phyloP scores from a whole-genome alignment of 2,329 filamentous ascomycete species.

The Emergomyces africanus region DNA sequence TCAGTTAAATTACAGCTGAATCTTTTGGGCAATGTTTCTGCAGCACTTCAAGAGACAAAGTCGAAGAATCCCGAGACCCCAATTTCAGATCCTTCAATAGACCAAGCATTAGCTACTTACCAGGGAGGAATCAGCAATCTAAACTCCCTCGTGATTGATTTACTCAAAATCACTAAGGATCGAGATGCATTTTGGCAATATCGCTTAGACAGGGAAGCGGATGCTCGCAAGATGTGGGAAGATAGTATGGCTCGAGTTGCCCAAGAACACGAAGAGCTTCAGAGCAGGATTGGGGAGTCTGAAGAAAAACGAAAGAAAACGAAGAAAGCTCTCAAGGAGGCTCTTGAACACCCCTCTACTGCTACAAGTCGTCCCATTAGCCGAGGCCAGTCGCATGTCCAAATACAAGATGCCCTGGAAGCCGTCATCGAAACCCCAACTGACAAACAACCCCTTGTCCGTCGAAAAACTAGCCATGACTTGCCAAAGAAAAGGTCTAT shows the following conservation, averaged over 20 bases:
- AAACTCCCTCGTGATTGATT: constrained; percentile 68
- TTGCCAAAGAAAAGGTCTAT: constrained; percentile 47
- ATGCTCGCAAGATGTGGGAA: constrained; percentile 94
- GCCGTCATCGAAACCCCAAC: constrained; percentile 27
- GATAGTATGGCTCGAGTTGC: constrained; percentile 98
- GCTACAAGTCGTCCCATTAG: constrained; percentile 27
- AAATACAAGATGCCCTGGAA: constrained; percentile 25
- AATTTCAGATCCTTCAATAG: constrained; percentile 63
- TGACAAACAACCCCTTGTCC: constrained; percentile 12
- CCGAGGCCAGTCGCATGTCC: constrained; percentile 16
- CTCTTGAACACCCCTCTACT: constrained; percentile 48
- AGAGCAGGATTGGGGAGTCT: constrained; percentile 75
- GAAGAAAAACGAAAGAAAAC: constrained; percentile 82
- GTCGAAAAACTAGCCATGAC: constrained; percentile 6
- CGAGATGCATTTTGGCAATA: constrained; percentile 97
- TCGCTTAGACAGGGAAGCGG: constrained; percentile 76
- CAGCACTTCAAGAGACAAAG: constrained; percentile 63
- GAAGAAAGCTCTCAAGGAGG: constrained; percentile 79
- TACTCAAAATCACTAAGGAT: constrained; percentile 84
- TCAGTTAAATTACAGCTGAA: constrained; percentile 89
- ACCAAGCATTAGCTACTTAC: constrained; percentile 71
- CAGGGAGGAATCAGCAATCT: constrained; percentile 82
- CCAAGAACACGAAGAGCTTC: constrained; percentile 80
- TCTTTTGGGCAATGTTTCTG: constrained; percentile 71
- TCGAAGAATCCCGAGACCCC: constrained; percentile 54